These are phyloP conservation scores for Ogataea henricii DNA, from an alignment of 805 yeast genomes.

Conservation along the genomic window DNA sequence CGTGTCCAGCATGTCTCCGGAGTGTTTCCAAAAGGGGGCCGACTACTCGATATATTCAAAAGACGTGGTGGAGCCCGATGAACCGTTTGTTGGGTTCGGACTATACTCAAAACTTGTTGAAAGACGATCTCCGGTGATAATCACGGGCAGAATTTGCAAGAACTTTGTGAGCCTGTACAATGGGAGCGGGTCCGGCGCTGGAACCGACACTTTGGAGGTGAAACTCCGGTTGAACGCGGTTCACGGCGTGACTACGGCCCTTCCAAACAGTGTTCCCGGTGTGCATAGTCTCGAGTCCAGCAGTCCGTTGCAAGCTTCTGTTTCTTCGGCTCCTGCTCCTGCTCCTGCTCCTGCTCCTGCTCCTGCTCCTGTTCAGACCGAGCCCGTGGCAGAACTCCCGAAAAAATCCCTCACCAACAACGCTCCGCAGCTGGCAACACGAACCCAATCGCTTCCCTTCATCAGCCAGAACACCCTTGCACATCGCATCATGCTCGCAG, in stretches of 20 bases:
- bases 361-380: too few species aligned
- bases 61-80: conserved; percentile 53
- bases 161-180: conserved; percentile 50
- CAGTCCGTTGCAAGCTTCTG: background rate
- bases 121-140: conserved; percentile 39
- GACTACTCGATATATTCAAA: conserved; percentile 50
- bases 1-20: conserved; percentile 48
- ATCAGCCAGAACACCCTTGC: conserved; percentile 34
- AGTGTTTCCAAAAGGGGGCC: conserved; percentile 39
- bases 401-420: conserved; percentile 3
- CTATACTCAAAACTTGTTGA: conserved; percentile 37
- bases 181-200: conserved; percentile 37
- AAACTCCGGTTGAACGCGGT: conserved; percentile 48
- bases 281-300: conserved; percentile 8
- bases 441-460: conserved; percentile 40
- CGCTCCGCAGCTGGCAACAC: conserved; percentile 34
- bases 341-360: too few species aligned
- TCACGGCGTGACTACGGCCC: background rate
- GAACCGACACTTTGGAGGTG: conserved; percentile 54
- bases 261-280: background rate
- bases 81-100: conserved; percentile 52
- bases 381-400: too few species aligned
- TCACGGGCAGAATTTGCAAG: conserved; percentile 58
- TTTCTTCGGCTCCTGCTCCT: background rate
- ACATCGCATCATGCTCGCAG: conserved; percentile 35